Evolutionary conservation across 2,329 filamentous ascomycete species (phyloP), one percentile per base, ranked within the genome.

Genomic region (Colletotrichum musicola): DNA sequence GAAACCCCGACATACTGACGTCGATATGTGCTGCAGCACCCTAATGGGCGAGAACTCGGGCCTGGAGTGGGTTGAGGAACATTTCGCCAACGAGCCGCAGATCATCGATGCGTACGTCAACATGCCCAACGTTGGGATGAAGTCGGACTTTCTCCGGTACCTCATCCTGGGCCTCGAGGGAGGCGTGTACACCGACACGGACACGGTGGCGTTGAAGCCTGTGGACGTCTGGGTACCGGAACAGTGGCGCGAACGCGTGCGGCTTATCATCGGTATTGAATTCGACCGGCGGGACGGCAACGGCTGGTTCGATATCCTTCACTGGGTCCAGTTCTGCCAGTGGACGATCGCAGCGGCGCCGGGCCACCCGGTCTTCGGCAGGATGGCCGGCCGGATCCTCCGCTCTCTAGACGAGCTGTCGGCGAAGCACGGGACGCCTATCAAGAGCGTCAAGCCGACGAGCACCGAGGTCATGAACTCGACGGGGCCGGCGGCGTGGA

Each of bases 111-210:
- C 73, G 0, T 79, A 75, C 70, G 40, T 68, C 6, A 62, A 68
- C 12, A 66, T 77, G 54, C 68, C 66, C 20, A 76, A 75, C 62
- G 74, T 74, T 4, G 77, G 75, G 25, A 73, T 90, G 68, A 90
- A 90, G 75, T 88, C 88, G 64, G 88, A 90, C 77, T 87, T 92
- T 73, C 89, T 92, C 77, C 86, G 90, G 71, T 92, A 92, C 77
- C 84, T 92, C 72, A 88, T 92, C 68, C 84, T 95, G 69, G 88
- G 94, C 62, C 92, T 92, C 20, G 86, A 93, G 72, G 93, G 93
- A 57, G 93, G 93, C 30, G 90, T 95, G 71, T 94, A 93, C 73
- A 84, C 83, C 54, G 88, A 90, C 73, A 77, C 80, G 30, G 79
- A 81, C 35, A 79, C 81, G 2, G 76, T 81, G 10, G 79, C 79